Evolutionary conservation across 1,284 basidiomycete genomes (phyloP).

Genomic region (Ceratobasidium sp.): DNA sequence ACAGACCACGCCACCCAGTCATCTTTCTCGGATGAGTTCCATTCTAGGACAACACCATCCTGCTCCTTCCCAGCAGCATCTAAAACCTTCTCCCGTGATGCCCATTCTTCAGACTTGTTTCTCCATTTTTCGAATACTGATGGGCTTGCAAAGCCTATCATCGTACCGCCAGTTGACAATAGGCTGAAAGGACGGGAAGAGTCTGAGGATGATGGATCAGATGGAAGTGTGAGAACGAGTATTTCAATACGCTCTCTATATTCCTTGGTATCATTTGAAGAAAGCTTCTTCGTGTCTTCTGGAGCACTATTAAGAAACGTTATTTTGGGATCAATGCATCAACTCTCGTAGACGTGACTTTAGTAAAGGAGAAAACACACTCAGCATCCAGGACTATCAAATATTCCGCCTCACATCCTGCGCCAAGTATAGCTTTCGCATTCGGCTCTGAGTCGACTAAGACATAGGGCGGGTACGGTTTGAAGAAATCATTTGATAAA

Average conservation of each 20-base stretch:
- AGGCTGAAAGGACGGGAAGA: not conserved
- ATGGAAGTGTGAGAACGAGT: not conserved
- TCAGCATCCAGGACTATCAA: constrained; percentile 17
- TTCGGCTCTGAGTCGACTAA: constrained; percentile 11
- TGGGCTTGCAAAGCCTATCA: constrained; percentile 18
- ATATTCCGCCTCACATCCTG: constrained; percentile 23
- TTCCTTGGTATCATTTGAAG: not conserved
- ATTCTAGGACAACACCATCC: constrained; percentile 8
- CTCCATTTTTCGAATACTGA: not conserved
- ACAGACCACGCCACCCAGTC: constrained; percentile 13
- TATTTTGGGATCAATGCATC: no score
- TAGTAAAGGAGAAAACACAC: not conserved
- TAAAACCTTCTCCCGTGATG: not conserved
- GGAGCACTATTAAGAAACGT: not conserved
- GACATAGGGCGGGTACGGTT: constrained; percentile 29
- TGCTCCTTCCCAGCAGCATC: constrained; percentile 2
- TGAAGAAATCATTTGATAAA: constrained; percentile 19
- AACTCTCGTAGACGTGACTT: no score
- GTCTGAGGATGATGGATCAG: not conserved
- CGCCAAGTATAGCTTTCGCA: not conserved
- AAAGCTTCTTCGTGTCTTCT: not conserved
- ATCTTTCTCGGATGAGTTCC: not conserved
- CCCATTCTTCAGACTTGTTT: not conserved
- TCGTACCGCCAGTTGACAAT: constrained; percentile 6
- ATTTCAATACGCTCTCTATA: constrained; percentile 19